A percentile compares a stretch with the other conserved stretches of the same genome.
Evolutionary conservation across 306 rosid species (phyloP).

Genomic region (Acacia confusa): DNA sequence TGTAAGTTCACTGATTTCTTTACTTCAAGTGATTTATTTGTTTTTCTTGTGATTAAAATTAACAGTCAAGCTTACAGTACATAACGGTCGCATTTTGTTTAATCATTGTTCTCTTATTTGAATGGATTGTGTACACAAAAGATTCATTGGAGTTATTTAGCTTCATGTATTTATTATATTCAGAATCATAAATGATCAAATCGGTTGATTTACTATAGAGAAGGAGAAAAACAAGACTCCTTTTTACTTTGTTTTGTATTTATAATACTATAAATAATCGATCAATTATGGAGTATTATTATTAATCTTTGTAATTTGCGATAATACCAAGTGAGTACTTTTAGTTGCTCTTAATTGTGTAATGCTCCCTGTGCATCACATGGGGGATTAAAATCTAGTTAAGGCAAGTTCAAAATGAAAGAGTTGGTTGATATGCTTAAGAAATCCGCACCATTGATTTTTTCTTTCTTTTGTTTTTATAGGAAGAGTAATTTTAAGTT

Average conservation of each 20-base stretch:
- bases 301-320: neutral
- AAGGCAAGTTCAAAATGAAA: neutral
- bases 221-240: neutral
- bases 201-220: neutral
- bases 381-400: neutral
- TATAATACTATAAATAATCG: too few relatives aligned
- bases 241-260: neutral
- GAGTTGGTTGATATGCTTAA: neutral
- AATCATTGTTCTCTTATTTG: neutral
- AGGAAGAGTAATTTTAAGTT: neutral
- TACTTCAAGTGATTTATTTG: neutral
- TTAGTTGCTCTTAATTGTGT: neutral
- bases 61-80: neutral
- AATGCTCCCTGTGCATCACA: neutral
- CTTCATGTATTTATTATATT: neutral
- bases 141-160: neutral
- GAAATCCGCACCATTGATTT: neutral
- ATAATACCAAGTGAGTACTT: neutral
- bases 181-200: neutral
- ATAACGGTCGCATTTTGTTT: neutral
- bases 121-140: neutral
- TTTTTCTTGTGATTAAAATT: neutral
- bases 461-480: neutral
- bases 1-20: slow-evolving; percentile 48
- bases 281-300: neutral